Conservation (phyloP, 2,329 filamentous ascomycete species). For the Esteya vermicola region DNA sequence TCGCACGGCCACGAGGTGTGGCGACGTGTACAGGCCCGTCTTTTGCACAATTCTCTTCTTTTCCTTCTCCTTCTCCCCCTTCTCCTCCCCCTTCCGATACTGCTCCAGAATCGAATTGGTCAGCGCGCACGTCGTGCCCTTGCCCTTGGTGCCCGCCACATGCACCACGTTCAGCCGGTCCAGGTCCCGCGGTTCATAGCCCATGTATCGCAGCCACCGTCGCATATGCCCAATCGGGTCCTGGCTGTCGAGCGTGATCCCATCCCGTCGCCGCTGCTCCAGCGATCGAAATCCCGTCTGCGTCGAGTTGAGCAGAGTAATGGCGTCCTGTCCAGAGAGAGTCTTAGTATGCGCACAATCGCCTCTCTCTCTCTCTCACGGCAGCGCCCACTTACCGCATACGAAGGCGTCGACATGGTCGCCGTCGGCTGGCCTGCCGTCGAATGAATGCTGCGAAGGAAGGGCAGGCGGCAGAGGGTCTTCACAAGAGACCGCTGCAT, state of each 20-base stretch:
- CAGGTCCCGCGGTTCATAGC: constrained; percentile 48
- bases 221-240: constrained; percentile 62
- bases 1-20: constrained; percentile 52
- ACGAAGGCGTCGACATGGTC: background rate
- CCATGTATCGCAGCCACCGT: constrained; percentile 61
- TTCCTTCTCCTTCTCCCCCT: constrained; percentile 5
- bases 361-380: background rate
- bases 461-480: background rate
- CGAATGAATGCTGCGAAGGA: background rate
- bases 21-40: constrained; percentile 54
- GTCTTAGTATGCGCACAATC: too few relatives aligned
- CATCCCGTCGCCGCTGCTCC: constrained; percentile 62
- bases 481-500: background rate
- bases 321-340: constrained; percentile 78
- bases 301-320: constrained; percentile 73
- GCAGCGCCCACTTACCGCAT: background rate
- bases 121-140: constrained; percentile 59
- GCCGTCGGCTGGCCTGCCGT: too few relatives aligned
- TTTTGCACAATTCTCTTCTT: constrained; percentile 19
- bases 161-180: constrained; percentile 52
- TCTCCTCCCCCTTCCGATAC: too few relatives aligned
- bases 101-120: constrained; percentile 45
- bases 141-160: constrained; percentile 64
- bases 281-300: constrained; percentile 78
- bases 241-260: constrained; percentile 44